Evolutionary conservation across 208 protist genomes (phyloP).

Genomic region (Leishmania major): DNA sequence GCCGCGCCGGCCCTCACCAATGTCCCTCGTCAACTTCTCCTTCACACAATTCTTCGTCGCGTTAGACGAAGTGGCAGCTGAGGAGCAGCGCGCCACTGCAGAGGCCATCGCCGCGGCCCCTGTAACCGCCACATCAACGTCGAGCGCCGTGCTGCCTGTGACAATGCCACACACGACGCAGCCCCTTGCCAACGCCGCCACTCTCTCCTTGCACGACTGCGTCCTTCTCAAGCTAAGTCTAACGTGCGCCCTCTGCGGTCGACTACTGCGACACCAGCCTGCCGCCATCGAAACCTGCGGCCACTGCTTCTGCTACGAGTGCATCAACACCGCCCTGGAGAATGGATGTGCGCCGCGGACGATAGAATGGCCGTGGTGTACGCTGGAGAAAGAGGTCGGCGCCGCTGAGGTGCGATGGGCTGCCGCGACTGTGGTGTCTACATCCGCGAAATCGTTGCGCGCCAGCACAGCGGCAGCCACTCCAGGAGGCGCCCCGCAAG

Average conservation of each 20-base stretch:
- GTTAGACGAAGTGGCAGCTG: constrained; percentile 4
- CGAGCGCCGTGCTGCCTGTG: neutral
- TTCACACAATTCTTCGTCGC: constrained; percentile 27
- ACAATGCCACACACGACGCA: neutral
- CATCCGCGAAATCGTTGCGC: neutral
- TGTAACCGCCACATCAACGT: neutral
- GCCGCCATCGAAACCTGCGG: constrained; percentile 70
- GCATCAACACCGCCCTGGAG: constrained; percentile 72
- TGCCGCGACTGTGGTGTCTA: neutral
- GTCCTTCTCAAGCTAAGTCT: constrained; percentile 45
- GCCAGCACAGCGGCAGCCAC: neutral
- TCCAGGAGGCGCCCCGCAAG: neutral
- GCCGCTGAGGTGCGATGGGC: constrained; percentile 16
- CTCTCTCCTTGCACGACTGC: constrained; percentile 21
- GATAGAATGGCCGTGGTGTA: constrained; percentile 39
- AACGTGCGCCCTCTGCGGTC: constrained; percentile 57
- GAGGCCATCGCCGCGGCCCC: neutral
- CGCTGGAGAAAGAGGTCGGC: constrained; percentile 1
- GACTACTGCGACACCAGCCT: constrained; percentile 41
- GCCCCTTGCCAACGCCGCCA: neutral
- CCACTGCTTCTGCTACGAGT: constrained; percentile 76
- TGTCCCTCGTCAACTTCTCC: constrained; percentile 22
- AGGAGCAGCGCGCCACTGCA: neutral
- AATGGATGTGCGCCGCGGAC: constrained; percentile 44
- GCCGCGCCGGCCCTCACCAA: neutral